Conservation (phyloP, 176 grass and related monocot genomes). For the Triticum monococcum region DNA sequence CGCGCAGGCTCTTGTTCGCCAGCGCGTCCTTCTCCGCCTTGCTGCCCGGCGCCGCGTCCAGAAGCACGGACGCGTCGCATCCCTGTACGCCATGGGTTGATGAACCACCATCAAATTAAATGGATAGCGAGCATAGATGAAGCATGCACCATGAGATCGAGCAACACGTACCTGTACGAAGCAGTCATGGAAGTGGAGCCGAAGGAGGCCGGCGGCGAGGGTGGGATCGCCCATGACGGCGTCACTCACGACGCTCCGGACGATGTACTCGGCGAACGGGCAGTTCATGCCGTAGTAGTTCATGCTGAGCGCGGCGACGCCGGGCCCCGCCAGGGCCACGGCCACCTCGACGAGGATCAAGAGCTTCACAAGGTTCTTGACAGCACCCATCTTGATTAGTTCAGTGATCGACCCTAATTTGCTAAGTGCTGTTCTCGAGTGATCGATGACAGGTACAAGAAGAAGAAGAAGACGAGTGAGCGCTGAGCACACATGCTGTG, state of each 20-base stretch:
- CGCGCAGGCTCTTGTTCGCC: conserved; percentile 70
- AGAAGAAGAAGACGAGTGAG: conserved; percentile 9
- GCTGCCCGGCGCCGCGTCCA: conserved; percentile 59
- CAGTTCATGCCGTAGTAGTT: conserved; percentile 85
- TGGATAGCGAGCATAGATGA: background rate
- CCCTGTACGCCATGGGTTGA: conserved; percentile 38
- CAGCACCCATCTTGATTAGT: background rate
- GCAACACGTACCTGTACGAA: conserved; percentile 63
- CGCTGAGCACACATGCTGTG: background rate
- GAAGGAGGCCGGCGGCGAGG: conserved; percentile 68
- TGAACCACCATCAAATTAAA: background rate
- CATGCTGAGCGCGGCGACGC: conserved; percentile 54
- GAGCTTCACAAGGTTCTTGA: conserved; percentile 37
- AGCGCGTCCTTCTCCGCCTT: conserved; percentile 81
- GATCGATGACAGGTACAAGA: background rate
- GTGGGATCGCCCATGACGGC: conserved; percentile 54
- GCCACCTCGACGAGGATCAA: conserved; percentile 42
- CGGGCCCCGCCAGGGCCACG: conserved; percentile 20
- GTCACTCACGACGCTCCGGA: conserved; percentile 45
- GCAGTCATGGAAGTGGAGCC: conserved; percentile 95
- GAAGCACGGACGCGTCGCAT: conserved; percentile 85
- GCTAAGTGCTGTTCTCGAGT: background rate
- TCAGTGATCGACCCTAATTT: background rate
- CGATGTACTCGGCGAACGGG: conserved; percentile 65
- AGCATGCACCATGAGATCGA: background rate